Conservation (phyloP, 345 rosid species). For the Salix suchowensis region DNA sequence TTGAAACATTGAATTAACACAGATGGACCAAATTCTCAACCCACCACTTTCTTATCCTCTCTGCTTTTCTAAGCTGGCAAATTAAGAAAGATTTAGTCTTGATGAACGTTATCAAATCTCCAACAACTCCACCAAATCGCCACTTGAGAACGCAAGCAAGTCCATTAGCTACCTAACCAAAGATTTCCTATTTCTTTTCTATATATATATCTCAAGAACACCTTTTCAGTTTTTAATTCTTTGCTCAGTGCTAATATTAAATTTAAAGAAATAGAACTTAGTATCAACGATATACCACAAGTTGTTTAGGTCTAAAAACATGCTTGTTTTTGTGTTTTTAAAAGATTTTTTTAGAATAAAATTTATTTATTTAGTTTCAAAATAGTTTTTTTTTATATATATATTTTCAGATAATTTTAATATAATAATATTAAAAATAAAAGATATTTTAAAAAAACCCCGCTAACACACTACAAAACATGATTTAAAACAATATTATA, state of each 20-base stretch:
- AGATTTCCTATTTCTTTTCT: not conserved
- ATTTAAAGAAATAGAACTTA: not conserved
- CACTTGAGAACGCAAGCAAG: conserved; percentile 21
- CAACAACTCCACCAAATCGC: conserved; percentile 39
- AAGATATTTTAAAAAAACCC: too few relatives aligned
- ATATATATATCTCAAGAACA: not conserved
- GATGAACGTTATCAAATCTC: conserved; percentile 19
- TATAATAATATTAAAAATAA: too few relatives aligned
- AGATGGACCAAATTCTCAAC: not conserved
- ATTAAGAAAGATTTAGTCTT: not conserved
- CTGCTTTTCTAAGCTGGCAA: not conserved
- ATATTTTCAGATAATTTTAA: too few relatives aligned
- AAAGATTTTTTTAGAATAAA: too few relatives aligned
- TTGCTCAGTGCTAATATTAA: not conserved
- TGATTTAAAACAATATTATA: not conserved
- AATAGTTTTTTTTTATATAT: too few relatives aligned
- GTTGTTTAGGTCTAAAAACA: not conserved
- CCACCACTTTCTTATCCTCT: not conserved
- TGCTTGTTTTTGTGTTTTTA: too few relatives aligned
- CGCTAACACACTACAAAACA: too few relatives aligned
- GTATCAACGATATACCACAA: not conserved
- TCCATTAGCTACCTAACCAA: conserved; percentile 4
- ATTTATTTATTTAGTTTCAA: too few relatives aligned
- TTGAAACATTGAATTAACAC: not conserved
- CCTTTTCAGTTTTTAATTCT: not conserved